Conservation (phyloP, 1,284 basidiomycete species). For the Ganoderma boninense region DNA sequence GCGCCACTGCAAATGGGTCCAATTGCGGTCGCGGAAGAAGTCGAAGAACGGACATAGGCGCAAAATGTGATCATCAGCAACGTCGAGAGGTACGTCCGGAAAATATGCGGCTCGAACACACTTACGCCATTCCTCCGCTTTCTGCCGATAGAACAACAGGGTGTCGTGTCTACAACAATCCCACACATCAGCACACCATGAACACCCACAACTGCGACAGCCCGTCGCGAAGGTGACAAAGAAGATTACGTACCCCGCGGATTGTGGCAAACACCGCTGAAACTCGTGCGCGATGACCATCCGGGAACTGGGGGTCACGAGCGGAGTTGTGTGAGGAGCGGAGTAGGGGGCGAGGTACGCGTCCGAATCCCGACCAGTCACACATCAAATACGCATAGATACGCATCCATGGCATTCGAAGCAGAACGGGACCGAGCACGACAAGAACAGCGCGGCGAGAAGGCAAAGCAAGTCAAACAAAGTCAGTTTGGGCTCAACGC, state of each 20-base stretch:
- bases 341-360: slow-evolving; percentile 1
- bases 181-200: slow-evolving; percentile 29
- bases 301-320: slow-evolving; percentile 56
- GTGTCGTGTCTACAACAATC: slow-evolving; percentile 52
- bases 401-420: background rate
- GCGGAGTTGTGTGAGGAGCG: slow-evolving; percentile 5
- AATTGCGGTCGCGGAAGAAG: slow-evolving; percentile 16
- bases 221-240: slow-evolving; percentile 12
- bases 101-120: slow-evolving; percentile 43
- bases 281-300: slow-evolving; percentile 78
- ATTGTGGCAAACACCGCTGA: slow-evolving; percentile 67
- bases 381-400: slow-evolving; percentile 12
- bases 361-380: slow-evolving; percentile 6
- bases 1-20: slow-evolving; percentile 54
- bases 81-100: slow-evolving; percentile 13
- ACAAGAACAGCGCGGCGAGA: background rate
- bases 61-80: slow-evolving; percentile 20
- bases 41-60: background rate
- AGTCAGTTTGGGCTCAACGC: slow-evolving; percentile 9
- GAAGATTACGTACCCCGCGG: slow-evolving; percentile 57
- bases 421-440: background rate
- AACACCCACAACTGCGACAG: slow-evolving; percentile 29
- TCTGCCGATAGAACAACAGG: slow-evolving; percentile 64
- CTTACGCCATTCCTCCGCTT: slow-evolving; percentile 81
- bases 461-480: background rate